These are phyloP conservation scores for Oligophagozyma castellii DNA, from an alignment of 1,139 yeast species.

Conservation along the genomic window DNA sequence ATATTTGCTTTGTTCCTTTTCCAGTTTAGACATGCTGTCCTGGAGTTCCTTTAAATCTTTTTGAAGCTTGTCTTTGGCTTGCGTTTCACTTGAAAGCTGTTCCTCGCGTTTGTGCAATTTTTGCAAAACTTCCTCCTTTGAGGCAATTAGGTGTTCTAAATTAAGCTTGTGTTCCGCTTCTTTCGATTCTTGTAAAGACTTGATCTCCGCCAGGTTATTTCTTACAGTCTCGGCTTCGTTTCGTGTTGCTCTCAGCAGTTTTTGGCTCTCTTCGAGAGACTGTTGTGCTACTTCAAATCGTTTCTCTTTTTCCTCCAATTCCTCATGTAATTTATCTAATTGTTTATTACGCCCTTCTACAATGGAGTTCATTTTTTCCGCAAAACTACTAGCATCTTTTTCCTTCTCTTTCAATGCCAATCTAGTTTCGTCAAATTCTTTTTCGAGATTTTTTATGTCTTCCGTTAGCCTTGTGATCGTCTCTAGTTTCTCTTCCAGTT, in stretches of 20 bases:
- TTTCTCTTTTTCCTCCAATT: conserved; percentile 2
- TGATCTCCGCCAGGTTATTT: background rate
- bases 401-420: background rate
- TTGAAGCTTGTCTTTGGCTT: too few species aligned
- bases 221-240: too few species aligned
- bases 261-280: background rate
- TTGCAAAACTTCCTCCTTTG: too few species aligned
- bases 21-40: too few species aligned
- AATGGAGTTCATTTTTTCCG: background rate
- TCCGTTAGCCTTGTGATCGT: conserved; percentile 4
- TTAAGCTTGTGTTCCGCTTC: too few species aligned
- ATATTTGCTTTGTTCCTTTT: too few species aligned
- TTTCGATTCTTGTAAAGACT: too few species aligned
- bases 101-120: too few species aligned
- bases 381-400: background rate
- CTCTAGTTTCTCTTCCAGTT: background rate
- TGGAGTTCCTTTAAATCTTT: too few species aligned
- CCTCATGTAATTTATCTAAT: conserved; percentile 1
- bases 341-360: background rate
- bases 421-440: background rate
- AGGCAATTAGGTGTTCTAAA: too few species aligned
- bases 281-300: conserved; percentile 4
- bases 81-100: too few species aligned
- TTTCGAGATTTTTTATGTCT: conserved; percentile 2
- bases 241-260: background rate